Base-by-base conservation (phyloP, 2,329 filamentous ascomycete species). In the Xylaria sp. region DNA sequence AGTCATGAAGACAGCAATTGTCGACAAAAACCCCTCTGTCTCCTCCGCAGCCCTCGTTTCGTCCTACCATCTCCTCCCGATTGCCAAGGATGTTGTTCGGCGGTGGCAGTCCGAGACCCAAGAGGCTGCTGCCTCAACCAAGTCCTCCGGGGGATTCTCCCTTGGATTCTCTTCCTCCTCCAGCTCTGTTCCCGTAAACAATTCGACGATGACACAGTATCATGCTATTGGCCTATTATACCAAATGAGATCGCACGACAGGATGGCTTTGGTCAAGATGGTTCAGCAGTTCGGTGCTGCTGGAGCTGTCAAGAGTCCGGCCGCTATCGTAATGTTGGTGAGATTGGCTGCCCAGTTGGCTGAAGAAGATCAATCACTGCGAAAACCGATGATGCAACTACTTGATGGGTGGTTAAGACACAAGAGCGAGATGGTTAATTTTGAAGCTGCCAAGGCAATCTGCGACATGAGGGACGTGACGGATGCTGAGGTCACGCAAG, bases 351-450 rank as follows among this genome's bases (percentile, higher is more conserved):
- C 95, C 47, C 96, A 97, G 84, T 85, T 99, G 69, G 95, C 95
- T 36, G 94, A 97, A 79, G 96, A 99, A 77, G 96, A 99, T 75
- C 87, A 89, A 44, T 91, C 93, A 72, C 86, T 98, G 76, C 86
- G 95, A 73, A 96, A 92, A 83, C 94, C 94, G 67, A 99, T 99
- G 96, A 96, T 97, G 88, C 90, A 94, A 81, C 88, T 99, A 72
- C 87, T 99, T 75, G 95, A 98, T 79, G 92, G 94, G 76, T 98
- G 95, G 95, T 83, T 99, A 80, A 89, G 94, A 79, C 95, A 98
- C 82, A 98, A 99, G 90, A 97, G 94, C 81, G 96, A 98, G 80
- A 97, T 97, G 93, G 94, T 99, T 82, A 98, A 97, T 84, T 97
- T 99, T 73, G 96, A 99, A 82, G 96, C 96, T 61, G 96, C 96